These are phyloP conservation scores for Fusarium marasasianum DNA, from an alignment of 2,329 filamentous ascomycete genomes.

Conservation along the genomic window DNA sequence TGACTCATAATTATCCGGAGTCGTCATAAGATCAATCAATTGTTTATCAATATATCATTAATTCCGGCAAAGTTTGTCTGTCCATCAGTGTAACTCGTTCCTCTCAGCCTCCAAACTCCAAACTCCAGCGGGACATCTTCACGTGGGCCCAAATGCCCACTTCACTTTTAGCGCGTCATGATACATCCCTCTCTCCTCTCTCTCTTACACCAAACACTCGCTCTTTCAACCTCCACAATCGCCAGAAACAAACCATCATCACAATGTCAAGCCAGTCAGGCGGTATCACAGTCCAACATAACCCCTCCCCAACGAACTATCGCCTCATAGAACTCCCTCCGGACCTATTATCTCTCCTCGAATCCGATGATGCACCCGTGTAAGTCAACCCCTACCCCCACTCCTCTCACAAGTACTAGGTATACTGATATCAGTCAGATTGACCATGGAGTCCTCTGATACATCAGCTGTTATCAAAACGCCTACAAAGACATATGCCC, in stretches of 20 bases:
- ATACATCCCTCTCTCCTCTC: not conserved
- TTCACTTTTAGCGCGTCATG: slow-evolving; percentile 3
- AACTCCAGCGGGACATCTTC: not conserved
- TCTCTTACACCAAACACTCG: not conserved
- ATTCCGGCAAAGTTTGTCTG: not conserved
- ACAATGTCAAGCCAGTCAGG: slow-evolving; percentile 58
- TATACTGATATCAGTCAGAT: slow-evolving; percentile 44
- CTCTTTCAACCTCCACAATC: not conserved
- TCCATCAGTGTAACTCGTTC: not conserved
- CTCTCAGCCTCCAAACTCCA: not conserved
- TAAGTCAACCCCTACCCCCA: slow-evolving; percentile 47
- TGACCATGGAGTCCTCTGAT: slow-evolving; percentile 60
- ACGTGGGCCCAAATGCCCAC: slow-evolving; percentile 12
- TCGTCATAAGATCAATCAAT: not conserved
- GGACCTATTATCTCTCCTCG: slow-evolving; percentile 65
- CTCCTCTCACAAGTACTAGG: not conserved
- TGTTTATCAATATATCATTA: not conserved
- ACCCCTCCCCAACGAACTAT: slow-evolving; percentile 60
- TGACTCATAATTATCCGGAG: not conserved
- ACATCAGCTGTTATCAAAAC: slow-evolving; percentile 62
- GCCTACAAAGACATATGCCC: slow-evolving; percentile 62
- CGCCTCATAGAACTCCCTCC: slow-evolving; percentile 70
- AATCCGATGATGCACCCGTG: slow-evolving; percentile 63
- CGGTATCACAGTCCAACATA: slow-evolving; percentile 62
- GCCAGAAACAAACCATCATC: not conserved